Evolutionary conservation across 164 flowering plant genomes (phyloP), one percentile per base, ranked within the genome.

Genomic region (Nymphaea thermarum): DNA sequence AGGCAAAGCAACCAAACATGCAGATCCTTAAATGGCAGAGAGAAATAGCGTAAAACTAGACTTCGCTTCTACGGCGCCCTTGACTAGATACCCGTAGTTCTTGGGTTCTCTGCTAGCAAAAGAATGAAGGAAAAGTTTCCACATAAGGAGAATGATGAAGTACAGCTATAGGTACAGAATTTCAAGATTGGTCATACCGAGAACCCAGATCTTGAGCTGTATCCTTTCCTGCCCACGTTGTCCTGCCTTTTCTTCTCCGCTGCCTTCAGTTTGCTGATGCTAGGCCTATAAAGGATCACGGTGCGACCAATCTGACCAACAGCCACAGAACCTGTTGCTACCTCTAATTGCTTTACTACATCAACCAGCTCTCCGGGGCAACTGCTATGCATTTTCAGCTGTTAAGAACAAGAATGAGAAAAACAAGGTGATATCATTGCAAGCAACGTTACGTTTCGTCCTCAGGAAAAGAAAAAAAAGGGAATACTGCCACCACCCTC

Each of bases 291-390:
- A 41, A 89, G 78, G 71, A 94, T 91, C 70, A 89, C 85, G 16
- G 96, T 75, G 55, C 95, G 78, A 12, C 97, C 96, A 67, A 94
- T 89, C 77, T 84, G 89, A 63, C 90, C 80, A 74, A 94, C 88
- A 14, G 80, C 89, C 43, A 89, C 93, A 0, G 98, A 89, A 62
- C 93, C 87, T 67, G 96, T 89, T 17, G 80, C 71, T 77, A 76
- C 75, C 80, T 91, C 96, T 70, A 91, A 74, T 63, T 82, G 86
- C 70, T 76, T 84, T 71, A 91, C 86, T 73, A 81, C 96, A 72
- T 91, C 97, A 65, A 75, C 80, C n/a, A 93, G 75, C 77, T 93
- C 98, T 17, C 84, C 93, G 3, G 96, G 93, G 73, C 94, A 89
- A 45, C 77, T 85, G 47, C 80, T 69, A 63, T 84, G 97, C 66